Conservation (phyloP, 202 grass and related monocot species). For the Bolboschoenoplectus hybrid region DNA sequence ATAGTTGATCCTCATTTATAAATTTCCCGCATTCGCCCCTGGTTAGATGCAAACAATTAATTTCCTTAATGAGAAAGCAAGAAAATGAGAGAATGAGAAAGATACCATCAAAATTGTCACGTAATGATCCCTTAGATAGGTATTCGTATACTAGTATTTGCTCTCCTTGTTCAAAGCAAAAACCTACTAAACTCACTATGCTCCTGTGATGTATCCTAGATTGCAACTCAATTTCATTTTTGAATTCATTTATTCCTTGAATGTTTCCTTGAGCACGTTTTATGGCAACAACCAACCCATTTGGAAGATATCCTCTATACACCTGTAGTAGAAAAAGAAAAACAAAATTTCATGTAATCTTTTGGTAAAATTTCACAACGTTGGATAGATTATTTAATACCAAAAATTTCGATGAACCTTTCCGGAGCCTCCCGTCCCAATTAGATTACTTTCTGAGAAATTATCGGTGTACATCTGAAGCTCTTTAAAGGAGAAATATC, state of each 20-base stretch:
- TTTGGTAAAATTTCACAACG: neutral
- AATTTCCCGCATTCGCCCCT: too few relatives aligned
- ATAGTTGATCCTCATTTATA: too few relatives aligned
- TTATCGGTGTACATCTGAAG: slow-evolving; percentile 63
- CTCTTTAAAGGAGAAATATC: slow-evolving; percentile 69
- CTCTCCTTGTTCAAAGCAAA: slow-evolving; percentile 72
- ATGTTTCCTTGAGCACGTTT: slow-evolving; percentile 51
- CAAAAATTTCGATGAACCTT: slow-evolving; percentile 44
- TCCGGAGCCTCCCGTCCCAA: slow-evolving; percentile 67
- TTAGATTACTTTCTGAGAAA: slow-evolving; percentile 61
- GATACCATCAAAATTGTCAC: slow-evolving; percentile 64
- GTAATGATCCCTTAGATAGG: slow-evolving; percentile 59
- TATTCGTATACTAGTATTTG: slow-evolving; percentile 42
- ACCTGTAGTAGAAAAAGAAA: slow-evolving; percentile 39
- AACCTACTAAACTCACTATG: slow-evolving; percentile 72
- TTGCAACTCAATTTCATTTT: slow-evolving; percentile 80
- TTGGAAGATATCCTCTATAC: slow-evolving; percentile 57
- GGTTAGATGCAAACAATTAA: neutral
- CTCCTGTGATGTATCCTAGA: slow-evolving; percentile 81
- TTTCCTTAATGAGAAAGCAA: neutral
- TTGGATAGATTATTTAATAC: neutral
- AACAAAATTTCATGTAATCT: neutral
- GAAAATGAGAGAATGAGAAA: neutral
- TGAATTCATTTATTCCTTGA: slow-evolving; percentile 71
- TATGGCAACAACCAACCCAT: slow-evolving; percentile 63